phyloP scores from a whole-genome alignment of 176 grass and related monocot species.

The Carex scoparia region DNA sequence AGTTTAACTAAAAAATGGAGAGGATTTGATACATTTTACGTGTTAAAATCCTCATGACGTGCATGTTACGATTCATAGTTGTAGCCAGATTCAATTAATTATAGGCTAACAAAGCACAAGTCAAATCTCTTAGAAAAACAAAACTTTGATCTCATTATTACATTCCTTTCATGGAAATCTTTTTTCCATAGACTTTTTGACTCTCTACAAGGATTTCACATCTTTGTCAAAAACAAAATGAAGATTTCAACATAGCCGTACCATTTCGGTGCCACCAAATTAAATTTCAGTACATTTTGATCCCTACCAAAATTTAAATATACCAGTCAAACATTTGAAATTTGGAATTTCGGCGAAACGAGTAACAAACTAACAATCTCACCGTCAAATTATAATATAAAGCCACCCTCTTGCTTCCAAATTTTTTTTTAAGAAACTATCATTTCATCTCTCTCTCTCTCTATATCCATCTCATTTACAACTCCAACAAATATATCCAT shows the following conservation, averaged over 20 bases:
- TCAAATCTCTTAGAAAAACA: slow-evolving; percentile 16
- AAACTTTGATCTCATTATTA: not conserved
- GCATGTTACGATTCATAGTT: not conserved
- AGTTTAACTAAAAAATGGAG: not conserved
- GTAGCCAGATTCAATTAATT: not conserved
- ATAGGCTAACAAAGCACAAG: not conserved
- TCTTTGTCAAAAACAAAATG: not conserved
- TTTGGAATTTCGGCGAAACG: not conserved
- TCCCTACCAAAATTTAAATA: not conserved
- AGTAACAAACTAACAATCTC: not conserved
- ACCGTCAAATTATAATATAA: not conserved
- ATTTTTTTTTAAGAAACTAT: not conserved
- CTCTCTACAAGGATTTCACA: slow-evolving; percentile 1
- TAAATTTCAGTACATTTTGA: not conserved
- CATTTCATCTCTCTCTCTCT: not conserved
- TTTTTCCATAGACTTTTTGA: slow-evolving; percentile 12
- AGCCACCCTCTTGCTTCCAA: not conserved
- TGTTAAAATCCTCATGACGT: not conserved
- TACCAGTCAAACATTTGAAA: not conserved
- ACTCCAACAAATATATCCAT: not conserved
- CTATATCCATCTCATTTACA: not conserved
- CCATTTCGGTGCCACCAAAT: slow-evolving; percentile 2
- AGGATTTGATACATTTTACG: not conserved
- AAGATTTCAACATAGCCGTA: not conserved
- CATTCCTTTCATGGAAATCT: not conserved